These are phyloP conservation scores for Candida dubliniensis DNA, from an alignment of 1,139 yeast genomes.

Conservation along the genomic window DNA sequence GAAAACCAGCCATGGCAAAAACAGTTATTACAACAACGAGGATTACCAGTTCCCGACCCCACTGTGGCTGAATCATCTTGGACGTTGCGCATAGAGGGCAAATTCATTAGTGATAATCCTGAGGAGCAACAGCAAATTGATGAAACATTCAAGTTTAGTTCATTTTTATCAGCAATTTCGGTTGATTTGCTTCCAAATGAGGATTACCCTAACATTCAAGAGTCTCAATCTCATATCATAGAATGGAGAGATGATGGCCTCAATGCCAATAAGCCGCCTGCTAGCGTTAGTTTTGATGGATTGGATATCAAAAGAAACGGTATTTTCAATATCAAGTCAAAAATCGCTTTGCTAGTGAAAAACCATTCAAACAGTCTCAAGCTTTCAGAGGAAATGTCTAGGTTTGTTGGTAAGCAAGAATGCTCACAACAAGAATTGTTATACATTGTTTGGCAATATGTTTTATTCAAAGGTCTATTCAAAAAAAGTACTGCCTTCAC, in stretches of 20 bases:
- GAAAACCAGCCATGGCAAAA: constrained; percentile 94
- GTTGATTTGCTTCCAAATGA: constrained; percentile 63
- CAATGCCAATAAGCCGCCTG: constrained; percentile 25
- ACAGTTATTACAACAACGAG: constrained; percentile 32
- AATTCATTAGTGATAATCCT: constrained; percentile 47
- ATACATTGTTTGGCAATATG: constrained; percentile 85
- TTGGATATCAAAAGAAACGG: constrained; percentile 85
- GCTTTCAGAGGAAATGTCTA: constrained; percentile 62
- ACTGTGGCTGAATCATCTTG: constrained; percentile 55
- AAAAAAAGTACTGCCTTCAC: constrained; percentile 39
- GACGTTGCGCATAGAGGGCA: constrained; percentile 89
- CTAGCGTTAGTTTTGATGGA: constrained; percentile 69
- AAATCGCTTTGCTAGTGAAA: constrained; percentile 78
- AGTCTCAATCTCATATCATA: constrained; percentile 34
- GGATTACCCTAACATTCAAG: constrained; percentile 39
- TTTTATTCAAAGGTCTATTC: constrained; percentile 67
- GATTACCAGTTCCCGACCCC: constrained; percentile 20
- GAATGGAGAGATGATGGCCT: constrained; percentile 43
- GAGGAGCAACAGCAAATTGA: constrained; percentile 8
- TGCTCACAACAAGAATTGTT: constrained; percentile 87
- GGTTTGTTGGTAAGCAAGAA: constrained; percentile 71
- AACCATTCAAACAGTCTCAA: constrained; percentile 63
- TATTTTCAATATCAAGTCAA: constrained; percentile 60
- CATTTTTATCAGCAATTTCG: constrained; percentile 80
- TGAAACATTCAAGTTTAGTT: constrained; percentile 54